Conservation (phyloP, 1,284 basidiomycete species). For the Paramarasmius palmivorus region DNA sequence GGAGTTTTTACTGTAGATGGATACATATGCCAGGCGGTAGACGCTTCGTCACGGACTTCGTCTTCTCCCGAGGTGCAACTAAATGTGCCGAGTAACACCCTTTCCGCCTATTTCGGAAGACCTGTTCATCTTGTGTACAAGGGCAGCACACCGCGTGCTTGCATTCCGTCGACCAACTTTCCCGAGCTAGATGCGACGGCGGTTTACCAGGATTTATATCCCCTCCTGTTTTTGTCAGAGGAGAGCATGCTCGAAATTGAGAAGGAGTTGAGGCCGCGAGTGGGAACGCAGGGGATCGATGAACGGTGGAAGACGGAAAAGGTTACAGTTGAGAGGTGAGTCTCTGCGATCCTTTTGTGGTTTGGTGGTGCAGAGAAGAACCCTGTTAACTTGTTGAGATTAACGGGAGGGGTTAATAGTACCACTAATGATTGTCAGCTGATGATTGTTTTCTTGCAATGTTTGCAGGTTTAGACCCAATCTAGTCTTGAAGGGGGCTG, state of each 20-base stretch:
- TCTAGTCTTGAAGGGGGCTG: not conserved
- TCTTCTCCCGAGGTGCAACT: not conserved
- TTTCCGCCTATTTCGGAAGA: constrained; percentile 3
- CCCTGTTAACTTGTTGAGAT: too few relatives aligned
- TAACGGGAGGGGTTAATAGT: too few relatives aligned
- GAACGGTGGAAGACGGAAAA: constrained; percentile 2
- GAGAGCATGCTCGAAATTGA: not conserved
- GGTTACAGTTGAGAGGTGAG: constrained; percentile 3
- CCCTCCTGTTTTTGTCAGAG: not conserved
- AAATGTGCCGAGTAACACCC: not conserved
- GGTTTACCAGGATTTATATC: constrained; percentile 1
- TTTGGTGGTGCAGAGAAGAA: not conserved
- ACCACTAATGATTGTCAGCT: too few relatives aligned
- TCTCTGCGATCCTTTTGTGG: not conserved
- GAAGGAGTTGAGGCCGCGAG: not conserved
- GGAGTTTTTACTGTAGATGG: not conserved
- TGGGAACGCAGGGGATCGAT: constrained; percentile 1
- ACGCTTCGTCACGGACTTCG: not conserved
- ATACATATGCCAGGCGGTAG: constrained; percentile 3
- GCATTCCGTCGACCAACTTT: constrained; percentile 4
- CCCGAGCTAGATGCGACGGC: not conserved
- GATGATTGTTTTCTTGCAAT: not conserved
- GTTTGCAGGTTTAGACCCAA: not conserved
- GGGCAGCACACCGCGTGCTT: not conserved
- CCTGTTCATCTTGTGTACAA: constrained; percentile 4